Percentiles rank a stretch among this genome's conserved stretches.
Conservation (phyloP, 768 basidiomycete species). For the Mycena leptocephala region DNA sequence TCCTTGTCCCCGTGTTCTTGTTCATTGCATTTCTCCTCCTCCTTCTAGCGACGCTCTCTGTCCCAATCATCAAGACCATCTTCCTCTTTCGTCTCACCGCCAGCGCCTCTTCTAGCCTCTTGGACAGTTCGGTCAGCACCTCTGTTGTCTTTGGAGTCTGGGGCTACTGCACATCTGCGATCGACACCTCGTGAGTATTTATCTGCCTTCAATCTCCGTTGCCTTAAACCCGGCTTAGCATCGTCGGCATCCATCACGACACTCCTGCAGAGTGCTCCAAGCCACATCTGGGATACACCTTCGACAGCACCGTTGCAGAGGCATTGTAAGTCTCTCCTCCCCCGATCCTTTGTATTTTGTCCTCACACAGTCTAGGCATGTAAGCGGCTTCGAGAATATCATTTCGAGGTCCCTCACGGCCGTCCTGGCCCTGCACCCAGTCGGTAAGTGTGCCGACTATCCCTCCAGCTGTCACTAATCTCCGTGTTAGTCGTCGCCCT, state of each 20-base stretch:
- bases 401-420: conserved; percentile 64
- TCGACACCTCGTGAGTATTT: conserved; percentile 60
- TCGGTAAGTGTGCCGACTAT: conserved; percentile 54
- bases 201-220: conserved; percentile 31
- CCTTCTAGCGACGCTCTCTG: conserved; percentile 74
- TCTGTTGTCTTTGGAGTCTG: conserved; percentile 72
- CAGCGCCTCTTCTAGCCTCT: conserved; percentile 48
- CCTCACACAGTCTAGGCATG: conserved; percentile 47
- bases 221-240: conserved; percentile 44
- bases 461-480: conserved; percentile 11
- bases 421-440: conserved; percentile 69
- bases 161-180: conserved; percentile 72
- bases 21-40: conserved; percentile 73
- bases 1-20: conserved; percentile 59
- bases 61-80: conserved; percentile 71
- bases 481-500: conserved; percentile 60
- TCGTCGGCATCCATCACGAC: conserved; percentile 58
- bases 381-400: conserved; percentile 53
- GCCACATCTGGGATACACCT: conserved; percentile 67
- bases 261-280: conserved; percentile 63
- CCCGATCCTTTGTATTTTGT: not conserved
- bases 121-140: conserved; percentile 53
- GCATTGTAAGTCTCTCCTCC: conserved; percentile 56
- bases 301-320: conserved; percentile 65
- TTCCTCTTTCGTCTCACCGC: conserved; percentile 69